Evolutionary conservation across 2,329 filamentous ascomycete species (phyloP).

Genomic region (Alternaria brassicicola): DNA sequence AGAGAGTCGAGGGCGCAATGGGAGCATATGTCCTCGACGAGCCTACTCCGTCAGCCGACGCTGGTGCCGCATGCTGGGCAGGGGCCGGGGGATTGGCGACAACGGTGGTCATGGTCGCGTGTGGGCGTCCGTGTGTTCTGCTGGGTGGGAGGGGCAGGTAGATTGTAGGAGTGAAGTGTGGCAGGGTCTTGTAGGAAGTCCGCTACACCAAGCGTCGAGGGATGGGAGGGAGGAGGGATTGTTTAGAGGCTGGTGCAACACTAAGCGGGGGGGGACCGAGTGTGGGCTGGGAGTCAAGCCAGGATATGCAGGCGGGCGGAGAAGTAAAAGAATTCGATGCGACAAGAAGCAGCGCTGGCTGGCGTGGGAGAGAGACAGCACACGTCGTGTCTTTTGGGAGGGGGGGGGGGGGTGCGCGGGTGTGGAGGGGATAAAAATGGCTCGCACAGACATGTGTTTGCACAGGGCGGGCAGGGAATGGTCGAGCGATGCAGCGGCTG

Average conservation of each 20-base stretch:
- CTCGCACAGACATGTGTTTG: slow-evolving; percentile 22
- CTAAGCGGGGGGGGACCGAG: slow-evolving; percentile 9
- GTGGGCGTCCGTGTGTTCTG: slow-evolving; percentile 25
- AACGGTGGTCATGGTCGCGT: slow-evolving; percentile 54
- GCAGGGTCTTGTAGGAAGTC: slow-evolving; percentile 41
- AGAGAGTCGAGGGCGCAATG: slow-evolving; percentile 52
- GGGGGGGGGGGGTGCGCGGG: too few relatives aligned
- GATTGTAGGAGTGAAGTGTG: slow-evolving; percentile 43
- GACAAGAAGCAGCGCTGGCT: slow-evolving; percentile 7
- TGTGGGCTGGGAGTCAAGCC: slow-evolving; percentile 1
- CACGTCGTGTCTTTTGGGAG: slow-evolving; percentile 16
- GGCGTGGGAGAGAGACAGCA: slow-evolving; percentile 4
- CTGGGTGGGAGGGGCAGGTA: slow-evolving; percentile 25
- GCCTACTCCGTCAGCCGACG: slow-evolving; percentile 44
- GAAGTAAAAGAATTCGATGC: neutral
- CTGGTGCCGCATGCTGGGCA: slow-evolving; percentile 48
- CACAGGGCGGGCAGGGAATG: slow-evolving; percentile 6
- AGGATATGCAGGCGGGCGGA: slow-evolving; percentile 4
- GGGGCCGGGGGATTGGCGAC: slow-evolving; percentile 52
- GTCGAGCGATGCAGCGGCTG: slow-evolving; percentile 16
- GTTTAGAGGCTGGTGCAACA: slow-evolving; percentile 38
- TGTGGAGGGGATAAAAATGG: slow-evolving; percentile 33
- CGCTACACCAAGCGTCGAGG: slow-evolving; percentile 46
- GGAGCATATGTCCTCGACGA: slow-evolving; percentile 52
- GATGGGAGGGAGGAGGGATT: slow-evolving; percentile 33